These are phyloP conservation scores for Trebouxia sp. DNA, from an alignment of 139 green algal genomes.

Conservation along the genomic window DNA sequence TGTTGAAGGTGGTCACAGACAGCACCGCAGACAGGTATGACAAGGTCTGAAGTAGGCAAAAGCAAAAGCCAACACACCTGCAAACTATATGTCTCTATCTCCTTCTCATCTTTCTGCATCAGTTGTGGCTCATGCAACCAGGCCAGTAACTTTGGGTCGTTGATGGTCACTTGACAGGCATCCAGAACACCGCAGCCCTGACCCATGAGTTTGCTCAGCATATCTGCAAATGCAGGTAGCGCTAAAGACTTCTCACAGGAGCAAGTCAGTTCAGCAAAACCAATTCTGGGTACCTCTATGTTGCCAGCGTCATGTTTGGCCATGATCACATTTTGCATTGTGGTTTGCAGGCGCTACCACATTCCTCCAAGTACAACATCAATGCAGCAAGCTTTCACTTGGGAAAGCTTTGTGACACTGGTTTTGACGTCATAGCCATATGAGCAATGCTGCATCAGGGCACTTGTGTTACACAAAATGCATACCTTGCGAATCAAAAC, in stretches of 20 bases:
- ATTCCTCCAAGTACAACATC: too few species aligned
- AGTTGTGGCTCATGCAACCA: conserved; percentile 57
- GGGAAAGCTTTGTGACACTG: too few species aligned
- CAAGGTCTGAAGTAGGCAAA: neutral
- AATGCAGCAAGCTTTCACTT: too few species aligned
- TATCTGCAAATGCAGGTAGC: neutral
- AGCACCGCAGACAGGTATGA: neutral
- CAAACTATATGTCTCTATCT: conserved; percentile 41
- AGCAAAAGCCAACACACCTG: neutral
- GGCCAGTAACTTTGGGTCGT: conserved; percentile 33
- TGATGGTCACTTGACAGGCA: neutral
- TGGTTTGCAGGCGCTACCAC: too few species aligned
- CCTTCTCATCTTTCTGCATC: conserved; percentile 46
- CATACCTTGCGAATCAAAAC: too few species aligned
- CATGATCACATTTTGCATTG: too few species aligned
- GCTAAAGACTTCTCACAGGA: neutral
- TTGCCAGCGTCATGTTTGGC: too few species aligned
- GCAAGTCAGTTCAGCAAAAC: neutral
- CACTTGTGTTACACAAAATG: too few species aligned
- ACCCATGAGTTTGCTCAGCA: neutral
- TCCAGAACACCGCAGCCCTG: neutral
- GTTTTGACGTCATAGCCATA: too few species aligned
- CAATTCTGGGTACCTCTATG: too few species aligned
- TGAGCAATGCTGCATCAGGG: too few species aligned
- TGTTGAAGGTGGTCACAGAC: too few species aligned